These are phyloP conservation scores for Pseudocercospora crystallina DNA, from an alignment of 2,329 filamentous ascomycete species.

Conservation along the genomic window DNA sequence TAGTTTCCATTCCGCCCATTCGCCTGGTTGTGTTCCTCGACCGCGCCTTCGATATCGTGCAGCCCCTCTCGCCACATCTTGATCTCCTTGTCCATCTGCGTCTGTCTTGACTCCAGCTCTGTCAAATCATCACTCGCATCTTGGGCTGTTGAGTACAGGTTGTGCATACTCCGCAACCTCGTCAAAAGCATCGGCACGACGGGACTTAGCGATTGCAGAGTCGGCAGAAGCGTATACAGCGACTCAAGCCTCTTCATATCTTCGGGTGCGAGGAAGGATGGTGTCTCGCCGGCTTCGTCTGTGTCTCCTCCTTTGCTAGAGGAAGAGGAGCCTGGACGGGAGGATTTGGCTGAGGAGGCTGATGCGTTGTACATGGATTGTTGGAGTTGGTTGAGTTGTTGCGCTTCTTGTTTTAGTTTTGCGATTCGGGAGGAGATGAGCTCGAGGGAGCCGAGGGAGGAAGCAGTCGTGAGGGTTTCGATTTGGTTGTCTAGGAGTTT, in stretches of 20 bases:
- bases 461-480: constrained; percentile 65
- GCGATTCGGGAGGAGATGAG: constrained; percentile 38
- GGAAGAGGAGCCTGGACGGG: constrained; percentile 3
- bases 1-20: constrained; percentile 78
- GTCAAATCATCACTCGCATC: constrained; percentile 75
- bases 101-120: constrained; percentile 74
- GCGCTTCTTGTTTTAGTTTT: constrained; percentile 59
- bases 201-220: constrained; percentile 82
- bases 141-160: constrained; percentile 84
- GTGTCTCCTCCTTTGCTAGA: constrained; percentile 7
- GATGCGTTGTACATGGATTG: constrained; percentile 28
- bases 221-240: constrained; percentile 82
- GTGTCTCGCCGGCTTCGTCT: constrained; percentile 37
- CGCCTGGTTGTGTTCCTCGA: constrained; percentile 66
- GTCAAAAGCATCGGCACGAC: constrained; percentile 83
- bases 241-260: constrained; percentile 86
- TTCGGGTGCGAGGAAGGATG: constrained; percentile 49
- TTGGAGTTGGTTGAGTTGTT: constrained; percentile 62
- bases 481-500: constrained; percentile 80
- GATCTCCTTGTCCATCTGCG: constrained; percentile 79
- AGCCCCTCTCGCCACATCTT: constrained; percentile 82
- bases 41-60: constrained; percentile 72
- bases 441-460: constrained; percentile 71
- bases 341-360: constrained; percentile 3
- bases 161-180: constrained; percentile 76